These are phyloP conservation scores for Yamadazyma diospyri DNA, from an alignment of 1,139 yeast genomes.

Conservation along the genomic window DNA sequence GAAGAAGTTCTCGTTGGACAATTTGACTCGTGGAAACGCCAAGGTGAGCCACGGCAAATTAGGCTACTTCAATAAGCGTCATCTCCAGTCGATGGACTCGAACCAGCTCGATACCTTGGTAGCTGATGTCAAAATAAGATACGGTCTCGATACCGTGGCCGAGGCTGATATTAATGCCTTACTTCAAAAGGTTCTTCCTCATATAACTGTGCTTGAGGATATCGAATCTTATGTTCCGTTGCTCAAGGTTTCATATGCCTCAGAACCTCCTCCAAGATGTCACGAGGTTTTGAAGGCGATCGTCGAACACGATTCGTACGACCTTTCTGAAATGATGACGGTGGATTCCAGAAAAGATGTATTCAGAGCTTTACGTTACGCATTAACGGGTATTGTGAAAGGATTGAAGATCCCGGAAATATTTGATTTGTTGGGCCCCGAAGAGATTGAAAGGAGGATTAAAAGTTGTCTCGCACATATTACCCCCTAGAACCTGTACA, in stretches of 20 bases:
- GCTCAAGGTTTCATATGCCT: conserved; percentile 22
- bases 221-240: conserved; percentile 49
- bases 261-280: conserved; percentile 9
- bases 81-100: conserved; percentile 26
- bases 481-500: not conserved
- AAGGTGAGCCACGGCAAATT: conserved; percentile 81
- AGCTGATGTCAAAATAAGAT: conserved; percentile 8
- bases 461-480: conserved; percentile 6
- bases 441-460: conserved; percentile 40
- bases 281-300: conserved; percentile 8
- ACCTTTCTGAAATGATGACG: conserved; percentile 16
- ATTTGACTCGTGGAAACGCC: conserved; percentile 89
- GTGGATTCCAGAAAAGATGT: conserved; percentile 42
- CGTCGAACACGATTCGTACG: conserved; percentile 7
- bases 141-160: not conserved
- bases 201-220: conserved; percentile 47
- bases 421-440: conserved; percentile 52
- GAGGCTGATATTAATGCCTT: conserved; percentile 15
- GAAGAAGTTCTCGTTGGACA: conserved; percentile 50
- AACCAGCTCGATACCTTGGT: conserved; percentile 29
- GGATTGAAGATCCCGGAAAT: conserved; percentile 69
- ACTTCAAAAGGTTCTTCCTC: conserved; percentile 30
- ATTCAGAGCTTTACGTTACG: conserved; percentile 63
- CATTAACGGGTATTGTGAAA: conserved; percentile 68
- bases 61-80: conserved; percentile 70